These are phyloP conservation scores for Ormosia semicastrata DNA, from an alignment of 306 rosid species.

Conservation along the genomic window DNA sequence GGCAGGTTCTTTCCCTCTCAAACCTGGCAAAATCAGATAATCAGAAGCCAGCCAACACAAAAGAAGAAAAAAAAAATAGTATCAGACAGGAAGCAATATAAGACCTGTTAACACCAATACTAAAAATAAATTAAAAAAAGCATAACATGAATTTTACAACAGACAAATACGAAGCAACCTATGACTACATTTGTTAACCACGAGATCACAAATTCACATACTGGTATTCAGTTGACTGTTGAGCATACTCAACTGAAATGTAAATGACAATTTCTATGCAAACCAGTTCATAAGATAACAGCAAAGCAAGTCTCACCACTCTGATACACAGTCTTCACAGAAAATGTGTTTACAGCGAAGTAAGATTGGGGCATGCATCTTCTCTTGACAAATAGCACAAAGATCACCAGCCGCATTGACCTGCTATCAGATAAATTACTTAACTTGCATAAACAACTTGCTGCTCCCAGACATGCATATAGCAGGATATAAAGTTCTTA, in stretches of 20 bases:
- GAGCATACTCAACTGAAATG: conserved; percentile 6
- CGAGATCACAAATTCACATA: background rate
- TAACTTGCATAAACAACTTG: conserved; percentile 14
- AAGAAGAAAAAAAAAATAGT: background rate
- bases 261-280: conserved; percentile 5
- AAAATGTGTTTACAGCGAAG: conserved; percentile 97
- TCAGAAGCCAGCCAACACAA: conserved; percentile 13
- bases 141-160: background rate
- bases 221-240: background rate
- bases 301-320: conserved; percentile 61
- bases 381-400: conserved; percentile 99
- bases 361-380: conserved; percentile 92
- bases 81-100: background rate
- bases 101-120: background rate
- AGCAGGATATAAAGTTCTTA: conserved; percentile 5
- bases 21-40: conserved; percentile 57
- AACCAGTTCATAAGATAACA: background rate
- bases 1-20: conserved; percentile 97
- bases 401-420: conserved; percentile 89
- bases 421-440: conserved; percentile 49
- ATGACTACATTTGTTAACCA: background rate
- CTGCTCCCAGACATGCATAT: conserved; percentile 11
- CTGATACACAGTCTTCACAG: conserved; percentile 98
- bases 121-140: background rate
- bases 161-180: background rate